phyloP scores from a whole-genome alignment of 1,284 basidiomycete species.

The Marasmius fiardii region DNA sequence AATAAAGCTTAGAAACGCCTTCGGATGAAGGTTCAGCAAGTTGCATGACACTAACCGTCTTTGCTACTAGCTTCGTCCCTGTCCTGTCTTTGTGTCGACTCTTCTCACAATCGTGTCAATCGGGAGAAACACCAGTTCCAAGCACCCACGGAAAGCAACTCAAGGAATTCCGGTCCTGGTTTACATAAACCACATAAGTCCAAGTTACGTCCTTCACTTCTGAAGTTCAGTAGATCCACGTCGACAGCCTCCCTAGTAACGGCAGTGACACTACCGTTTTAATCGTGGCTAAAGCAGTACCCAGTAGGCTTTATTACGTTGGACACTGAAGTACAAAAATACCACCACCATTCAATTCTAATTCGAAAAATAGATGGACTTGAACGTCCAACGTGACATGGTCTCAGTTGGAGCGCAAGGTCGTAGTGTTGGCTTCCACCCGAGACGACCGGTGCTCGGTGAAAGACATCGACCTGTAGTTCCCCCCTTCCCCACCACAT shows the following conservation, averaged over 20 bases:
- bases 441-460: slow-evolving; percentile 4
- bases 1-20: too few species aligned
- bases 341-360: too few species aligned
- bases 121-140: neutral
- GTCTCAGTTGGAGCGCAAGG: slow-evolving; percentile 3
- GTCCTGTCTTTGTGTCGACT: too few species aligned
- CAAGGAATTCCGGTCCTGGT: slow-evolving; percentile 6
- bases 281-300: neutral
- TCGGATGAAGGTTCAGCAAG: too few species aligned
- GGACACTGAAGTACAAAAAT: too few species aligned
- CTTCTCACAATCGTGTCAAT: neutral
- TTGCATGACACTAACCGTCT: too few species aligned
- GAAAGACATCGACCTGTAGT: slow-evolving; percentile 9
- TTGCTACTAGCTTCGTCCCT: too few species aligned
- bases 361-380: too few species aligned
- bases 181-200: too few species aligned
- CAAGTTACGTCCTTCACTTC: too few species aligned
- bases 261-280: slow-evolving; percentile 1
- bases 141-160: neutral
- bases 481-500: too few species aligned
- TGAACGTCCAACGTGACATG: slow-evolving; percentile 6
- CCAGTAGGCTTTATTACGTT: neutral
- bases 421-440: neutral
- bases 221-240: too few species aligned
- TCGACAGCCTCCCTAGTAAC: slow-evolving; percentile 5